phyloP scores from a whole-genome alignment of 2,329 filamentous ascomycete genomes.

The Aspergillus sp. region DNA sequence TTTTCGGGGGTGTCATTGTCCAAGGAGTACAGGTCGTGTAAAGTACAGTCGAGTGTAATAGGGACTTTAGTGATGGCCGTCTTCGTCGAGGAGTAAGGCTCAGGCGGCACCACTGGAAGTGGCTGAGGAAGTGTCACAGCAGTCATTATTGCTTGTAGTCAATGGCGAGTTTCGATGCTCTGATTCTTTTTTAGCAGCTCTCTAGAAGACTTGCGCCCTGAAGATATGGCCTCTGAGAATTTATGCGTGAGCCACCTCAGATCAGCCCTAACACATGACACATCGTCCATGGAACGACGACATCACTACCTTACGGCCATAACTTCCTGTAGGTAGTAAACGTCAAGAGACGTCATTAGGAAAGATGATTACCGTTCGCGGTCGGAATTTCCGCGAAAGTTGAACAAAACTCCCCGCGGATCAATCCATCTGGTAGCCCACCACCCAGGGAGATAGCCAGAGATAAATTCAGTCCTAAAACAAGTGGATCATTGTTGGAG shows the following conservation, averaged over 20 bases:
- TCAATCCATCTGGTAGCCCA: background rate
- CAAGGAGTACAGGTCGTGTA: constrained; percentile 5
- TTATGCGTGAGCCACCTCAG: background rate
- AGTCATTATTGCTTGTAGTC: background rate
- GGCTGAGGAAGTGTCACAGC: background rate
- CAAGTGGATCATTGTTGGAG: background rate
- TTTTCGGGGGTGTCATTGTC: background rate
- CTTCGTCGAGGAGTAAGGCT: background rate
- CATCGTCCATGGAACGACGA: background rate
- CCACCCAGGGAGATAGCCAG: background rate
- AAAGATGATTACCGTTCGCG: background rate
- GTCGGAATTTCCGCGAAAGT: background rate
- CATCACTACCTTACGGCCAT: background rate
- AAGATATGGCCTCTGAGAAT: background rate
- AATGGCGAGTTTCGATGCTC: background rate
- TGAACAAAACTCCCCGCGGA: background rate
- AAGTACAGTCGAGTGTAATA: constrained; percentile 6
- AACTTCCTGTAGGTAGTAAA: background rate
- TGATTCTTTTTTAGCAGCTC: background rate
- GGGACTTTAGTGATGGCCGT: background rate
- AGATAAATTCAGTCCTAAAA: too few species aligned
- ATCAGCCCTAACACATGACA: background rate
- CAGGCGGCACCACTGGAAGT: background rate
- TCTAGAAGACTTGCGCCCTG: background rate
- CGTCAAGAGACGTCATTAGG: constrained; percentile 4